Conservation (phyloP, 768 basidiomycete genomes). For the Lenzites betulinus region DNA sequence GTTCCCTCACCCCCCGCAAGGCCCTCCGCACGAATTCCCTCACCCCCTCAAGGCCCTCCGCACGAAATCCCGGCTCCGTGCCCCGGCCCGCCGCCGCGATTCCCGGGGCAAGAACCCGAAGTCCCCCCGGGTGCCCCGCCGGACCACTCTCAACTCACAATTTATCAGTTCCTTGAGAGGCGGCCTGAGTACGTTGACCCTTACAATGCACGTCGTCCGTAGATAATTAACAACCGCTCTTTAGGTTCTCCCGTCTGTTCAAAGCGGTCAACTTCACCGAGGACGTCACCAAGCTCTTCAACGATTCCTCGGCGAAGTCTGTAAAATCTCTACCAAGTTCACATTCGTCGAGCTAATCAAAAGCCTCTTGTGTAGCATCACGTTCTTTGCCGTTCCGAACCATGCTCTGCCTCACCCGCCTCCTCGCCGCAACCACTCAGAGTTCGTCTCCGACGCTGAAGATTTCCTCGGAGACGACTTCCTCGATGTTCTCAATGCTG, state of each 20-base stretch:
- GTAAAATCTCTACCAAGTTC: constrained; percentile 8
- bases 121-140: not conserved
- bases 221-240: not conserved
- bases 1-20: not conserved
- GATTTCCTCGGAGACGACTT: constrained; percentile 9
- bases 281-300: constrained; percentile 39
- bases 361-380: constrained; percentile 38
- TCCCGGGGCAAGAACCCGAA: not conserved
- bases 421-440: constrained; percentile 12
- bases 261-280: constrained; percentile 44
- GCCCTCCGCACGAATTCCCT: not conserved
- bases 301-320: constrained; percentile 42
- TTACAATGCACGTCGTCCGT: not conserved
- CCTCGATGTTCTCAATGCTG: constrained; percentile 32
- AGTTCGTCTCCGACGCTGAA: constrained; percentile 5
- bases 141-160: constrained; percentile 13
- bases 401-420: constrained; percentile 39
- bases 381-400: constrained; percentile 56
- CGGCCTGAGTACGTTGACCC: constrained; percentile 24
- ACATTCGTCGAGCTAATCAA: not conserved
- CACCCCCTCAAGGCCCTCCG: not conserved
- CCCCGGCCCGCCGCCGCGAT: too few relatives aligned
- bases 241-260: constrained; percentile 43
- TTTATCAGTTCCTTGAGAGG: constrained; percentile 33
- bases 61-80: not conserved